Percentiles rank a stretch among this genome's conserved stretches.
phyloP scores from a whole-genome alignment of 2,329 filamentous ascomycete genomes.

The Pseudopithomyces maydicus region DNA sequence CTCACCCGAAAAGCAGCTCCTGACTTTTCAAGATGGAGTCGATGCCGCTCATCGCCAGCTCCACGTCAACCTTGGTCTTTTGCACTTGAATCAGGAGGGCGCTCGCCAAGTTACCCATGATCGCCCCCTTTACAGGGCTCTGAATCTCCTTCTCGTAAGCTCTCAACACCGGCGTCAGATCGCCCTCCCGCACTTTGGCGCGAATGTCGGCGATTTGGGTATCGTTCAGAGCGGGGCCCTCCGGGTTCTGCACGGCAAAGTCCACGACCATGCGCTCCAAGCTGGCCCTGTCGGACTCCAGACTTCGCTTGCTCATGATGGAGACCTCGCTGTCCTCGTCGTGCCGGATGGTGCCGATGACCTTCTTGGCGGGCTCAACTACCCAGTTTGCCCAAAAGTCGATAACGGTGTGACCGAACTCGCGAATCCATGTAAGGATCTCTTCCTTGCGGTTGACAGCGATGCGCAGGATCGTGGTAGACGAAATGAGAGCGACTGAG shows the following conservation, averaged over 20 bases:
- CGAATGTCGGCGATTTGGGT: slow-evolving; percentile 75
- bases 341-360: slow-evolving; percentile 91
- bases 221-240: slow-evolving; percentile 66
- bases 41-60: slow-evolving; percentile 94
- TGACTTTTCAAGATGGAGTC: slow-evolving; percentile 94
- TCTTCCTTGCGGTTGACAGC: slow-evolving; percentile 75
- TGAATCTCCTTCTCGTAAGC: slow-evolving; percentile 91
- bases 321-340: slow-evolving; percentile 92
- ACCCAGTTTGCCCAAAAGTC: slow-evolving; percentile 99
- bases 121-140: slow-evolving; percentile 78
- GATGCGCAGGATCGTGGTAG: slow-evolving; percentile 82
- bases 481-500: slow-evolving; percentile 71
- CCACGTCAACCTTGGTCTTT: slow-evolving; percentile 98
- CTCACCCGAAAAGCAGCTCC: slow-evolving; percentile 83
- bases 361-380: slow-evolving; percentile 78
- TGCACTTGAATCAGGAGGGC: slow-evolving; percentile 95
- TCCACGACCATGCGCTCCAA: slow-evolving; percentile 98
- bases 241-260: slow-evolving; percentile 83
- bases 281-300: slow-evolving; percentile 87
- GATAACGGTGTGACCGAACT: slow-evolving; percentile 76
- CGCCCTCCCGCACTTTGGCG: slow-evolving; percentile 83
- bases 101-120: slow-evolving; percentile 85
- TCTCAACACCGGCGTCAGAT: slow-evolving; percentile 86
- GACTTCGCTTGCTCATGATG: slow-evolving; percentile 91
- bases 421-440: slow-evolving; percentile 77